Percentiles rank a stretch among this genome's conserved stretches.
phyloP scores from a whole-genome alignment of 2,329 filamentous ascomycete species.

The Proliferodiscus dingleyae region DNA sequence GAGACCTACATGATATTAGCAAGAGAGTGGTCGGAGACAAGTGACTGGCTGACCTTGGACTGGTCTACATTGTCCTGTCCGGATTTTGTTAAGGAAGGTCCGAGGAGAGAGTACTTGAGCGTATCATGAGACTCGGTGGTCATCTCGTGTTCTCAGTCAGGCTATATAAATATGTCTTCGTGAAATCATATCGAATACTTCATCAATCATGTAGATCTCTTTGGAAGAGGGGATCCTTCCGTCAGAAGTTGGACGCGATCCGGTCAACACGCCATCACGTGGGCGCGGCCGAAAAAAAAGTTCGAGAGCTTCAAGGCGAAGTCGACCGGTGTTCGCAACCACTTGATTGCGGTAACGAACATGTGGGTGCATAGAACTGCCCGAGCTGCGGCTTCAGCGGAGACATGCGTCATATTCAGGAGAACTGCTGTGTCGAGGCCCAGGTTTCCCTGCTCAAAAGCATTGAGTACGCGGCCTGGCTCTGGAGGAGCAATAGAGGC shows the following conservation, averaged over 20 bases:
- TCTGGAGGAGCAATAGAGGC: conserved; percentile 9
- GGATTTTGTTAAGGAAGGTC: conserved; percentile 87
- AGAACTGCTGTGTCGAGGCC: conserved; percentile 20
- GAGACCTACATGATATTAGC: conserved; percentile 57
- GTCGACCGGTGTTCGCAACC: conserved; percentile 6
- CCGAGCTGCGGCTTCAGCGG: conserved; percentile 25
- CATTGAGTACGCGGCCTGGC: conserved; percentile 16
- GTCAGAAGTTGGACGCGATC: no score
- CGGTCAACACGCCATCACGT: conserved; percentile 5
- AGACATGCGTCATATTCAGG: conserved; percentile 20
- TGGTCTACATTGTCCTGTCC: conserved; percentile 94
- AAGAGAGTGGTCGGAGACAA: conserved; percentile 1
- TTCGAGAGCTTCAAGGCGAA: conserved; percentile 11
- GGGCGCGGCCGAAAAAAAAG: conserved; percentile 9
- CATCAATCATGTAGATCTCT: no score
- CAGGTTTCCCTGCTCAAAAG: conserved; percentile 29
- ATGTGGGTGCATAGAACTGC: conserved; percentile 29
- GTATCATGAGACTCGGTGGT: conserved; percentile 44
- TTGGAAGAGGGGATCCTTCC: no score
- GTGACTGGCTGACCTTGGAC: conserved; percentile 54
- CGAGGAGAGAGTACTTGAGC: conserved; percentile 84
- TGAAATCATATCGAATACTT: background rate
- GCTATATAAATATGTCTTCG: background rate
- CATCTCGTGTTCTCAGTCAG: conserved; percentile 21
- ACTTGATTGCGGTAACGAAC: conserved; percentile 16